Evolutionary conservation across 1,284 basidiomycete genomes (phyloP).

Genomic region (Papiliotrema nemorosa): DNA sequence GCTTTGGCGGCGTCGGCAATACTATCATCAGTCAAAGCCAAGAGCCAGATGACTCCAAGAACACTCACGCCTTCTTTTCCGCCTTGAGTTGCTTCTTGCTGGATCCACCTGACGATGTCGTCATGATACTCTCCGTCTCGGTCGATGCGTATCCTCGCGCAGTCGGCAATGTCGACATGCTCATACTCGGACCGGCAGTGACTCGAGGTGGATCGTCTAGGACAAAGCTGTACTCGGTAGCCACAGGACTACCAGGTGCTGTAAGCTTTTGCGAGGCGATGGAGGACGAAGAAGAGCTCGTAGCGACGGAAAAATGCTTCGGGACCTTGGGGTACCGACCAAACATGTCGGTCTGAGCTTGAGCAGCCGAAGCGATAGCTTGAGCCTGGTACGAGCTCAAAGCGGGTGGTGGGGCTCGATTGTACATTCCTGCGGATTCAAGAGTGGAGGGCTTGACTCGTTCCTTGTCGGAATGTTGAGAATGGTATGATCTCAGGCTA

Average conservation of each 20-base stretch:
- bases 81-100: slow-evolving; percentile 24
- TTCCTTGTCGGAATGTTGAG: slow-evolving; percentile 1
- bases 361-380: background rate
- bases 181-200: background rate
- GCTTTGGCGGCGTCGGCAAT: slow-evolving; percentile 26
- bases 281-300: slow-evolving; percentile 10
- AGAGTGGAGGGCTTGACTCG: slow-evolving; percentile 3
- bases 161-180: background rate
- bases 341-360: too few relatives aligned
- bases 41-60: background rate
- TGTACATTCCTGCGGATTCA: background rate
- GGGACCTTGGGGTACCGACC: background rate
- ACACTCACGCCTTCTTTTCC: slow-evolving; percentile 29
- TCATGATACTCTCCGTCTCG: slow-evolving; percentile 13
- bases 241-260: background rate
- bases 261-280: background rate
- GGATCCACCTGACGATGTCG: slow-evolving; percentile 20
- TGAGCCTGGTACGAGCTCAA: slow-evolving; percentile 1
- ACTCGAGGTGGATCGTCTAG: background rate
- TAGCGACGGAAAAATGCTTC: slow-evolving; percentile 14
- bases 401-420: background rate
- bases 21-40: slow-evolving; percentile 14
- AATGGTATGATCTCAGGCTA: background rate
- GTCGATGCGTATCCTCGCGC: too few relatives aligned
- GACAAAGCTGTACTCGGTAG: slow-evolving; percentile 1